Evolutionary conservation across 768 basidiomycete genomes (phyloP), one percentile per base, ranked within the genome.

Genomic region (Tephrocybe sp.): DNA sequence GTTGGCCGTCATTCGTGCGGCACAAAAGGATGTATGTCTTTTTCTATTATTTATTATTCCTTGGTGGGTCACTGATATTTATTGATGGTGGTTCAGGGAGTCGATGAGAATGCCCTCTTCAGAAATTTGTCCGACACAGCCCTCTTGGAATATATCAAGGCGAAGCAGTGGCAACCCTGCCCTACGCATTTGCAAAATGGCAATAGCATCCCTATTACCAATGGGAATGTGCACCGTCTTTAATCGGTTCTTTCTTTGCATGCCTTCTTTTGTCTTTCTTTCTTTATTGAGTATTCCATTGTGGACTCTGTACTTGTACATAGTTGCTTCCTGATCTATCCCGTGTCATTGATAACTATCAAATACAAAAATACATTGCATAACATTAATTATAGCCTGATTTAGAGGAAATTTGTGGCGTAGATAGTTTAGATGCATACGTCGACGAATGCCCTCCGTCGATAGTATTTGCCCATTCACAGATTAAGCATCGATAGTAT

Each of bases 21-120:
- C 86, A 11, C 86, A 88, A 57, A 72, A 74, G 43, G 83, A 84
- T 55, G 83, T 83, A 52, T 54, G 76, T 64, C 2, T 11, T 29
- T 5, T 40, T 23, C 2, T 31, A 11, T 27, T 18, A 18, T 15
- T 22, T 18, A 11, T 44, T 7, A 13, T 21, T 15, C 8, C 19
- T 9, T 19, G 22, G 9, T 31, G 19, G 22, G 38, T 49, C 30
- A 34, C 16, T 45, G 36, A 43, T 45, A 33, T 22, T 49, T 15
- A n/a, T 4, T 18, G n/a, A n/a, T n/a, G n/a, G 10, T 27, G 18
- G 37, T 42, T 15, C 39, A 79, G 77, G 64, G 64, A 38, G 63
- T 77, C 37, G 78, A 79, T 42, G 66, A 74, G 49, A 80, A 78
- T 49, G 19, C 50, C 3, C 65, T 76, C 47, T 70, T 82, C 47